Evolutionary conservation across 2,329 filamentous ascomycete genomes (phyloP), one percentile per base, ranked within the genome.

Genomic region (Monosporascus sp.): DNA sequence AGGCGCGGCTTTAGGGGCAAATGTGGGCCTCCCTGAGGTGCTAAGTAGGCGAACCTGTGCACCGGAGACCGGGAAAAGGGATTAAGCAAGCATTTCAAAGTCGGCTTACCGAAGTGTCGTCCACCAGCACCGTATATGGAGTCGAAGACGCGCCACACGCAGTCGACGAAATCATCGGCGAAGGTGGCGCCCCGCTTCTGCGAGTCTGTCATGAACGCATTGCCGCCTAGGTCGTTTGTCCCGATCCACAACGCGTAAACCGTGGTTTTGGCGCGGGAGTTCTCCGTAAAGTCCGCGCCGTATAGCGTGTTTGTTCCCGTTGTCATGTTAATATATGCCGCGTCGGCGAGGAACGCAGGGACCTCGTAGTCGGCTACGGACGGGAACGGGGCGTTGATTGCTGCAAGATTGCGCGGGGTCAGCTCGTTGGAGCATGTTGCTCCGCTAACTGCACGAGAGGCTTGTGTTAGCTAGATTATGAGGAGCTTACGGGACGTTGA

Each of bases 221-320:
- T 69, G 52, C 74, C 76, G 22, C 88, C 88, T 9, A 93, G 73
- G 63, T 94, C 89, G 64, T 93, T 93, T 24, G 88, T 91, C 3
- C 89, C 89, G 61, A 92, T 90, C 87, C 87, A 92, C 49, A 92
- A 79, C 1, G 83, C 78, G 63, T 90, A 92, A 2, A 89, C 83
- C 0, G 87, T 89, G 57, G 84, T 83, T 31, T 80, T 70, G 75
- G 46, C 76, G 69, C 43, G 39, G 14, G 4, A 8, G 11, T 20
- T 24, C 4, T 20, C 43, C 43, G 14, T 46, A 22, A 35, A 35
- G 14, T 27, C 15, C 57, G 74, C 61, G 0, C 69, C 67, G 57
- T 76, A 79, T 5, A 80, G 65, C 2, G 70, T 65, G 52, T 70
- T 58, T 11, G 56, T 60, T 7, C 52, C 51, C 18, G 57, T 59